Evolutionary conservation across 129 eudicot species (phyloP).

Genomic region (Cynara cardunculus): DNA sequence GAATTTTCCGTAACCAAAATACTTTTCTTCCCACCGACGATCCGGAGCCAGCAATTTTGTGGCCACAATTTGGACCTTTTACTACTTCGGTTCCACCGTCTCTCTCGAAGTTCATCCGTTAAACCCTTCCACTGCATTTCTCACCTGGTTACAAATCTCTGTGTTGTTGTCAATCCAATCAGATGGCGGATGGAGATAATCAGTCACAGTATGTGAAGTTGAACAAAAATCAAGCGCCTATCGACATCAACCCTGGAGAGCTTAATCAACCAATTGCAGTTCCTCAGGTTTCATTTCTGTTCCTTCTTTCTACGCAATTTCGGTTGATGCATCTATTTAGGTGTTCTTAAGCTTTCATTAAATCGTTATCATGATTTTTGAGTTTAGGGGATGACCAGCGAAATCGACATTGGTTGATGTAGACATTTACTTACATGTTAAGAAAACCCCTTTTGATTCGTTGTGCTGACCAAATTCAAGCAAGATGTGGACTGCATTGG

Average conservation of each 20-base stretch:
- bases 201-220: slow-evolving; percentile 68
- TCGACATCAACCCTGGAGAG: slow-evolving; percentile 70
- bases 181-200: slow-evolving; percentile 59
- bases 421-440: neutral
- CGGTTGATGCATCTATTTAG: neutral
- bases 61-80: neutral
- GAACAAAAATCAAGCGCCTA: slow-evolving; percentile 64
- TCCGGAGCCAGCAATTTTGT: neutral
- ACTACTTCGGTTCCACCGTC: neutral
- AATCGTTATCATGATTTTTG: neutral
- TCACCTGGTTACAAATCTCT: neutral
- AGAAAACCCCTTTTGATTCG: neutral
- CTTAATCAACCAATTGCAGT: slow-evolving; percentile 85
- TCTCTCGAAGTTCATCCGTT: neutral
- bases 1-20: too few species aligned
- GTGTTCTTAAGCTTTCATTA: neutral
- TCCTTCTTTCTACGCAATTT: neutral
- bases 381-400: neutral
- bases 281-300: slow-evolving; percentile 53
- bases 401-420: neutral
- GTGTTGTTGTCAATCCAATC: neutral
- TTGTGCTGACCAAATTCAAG: neutral
- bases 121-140: neutral
- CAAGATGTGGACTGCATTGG: neutral
- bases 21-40: neutral